Conservation (phyloP, 257 asterid species). For the Solanum tarijense region DNA sequence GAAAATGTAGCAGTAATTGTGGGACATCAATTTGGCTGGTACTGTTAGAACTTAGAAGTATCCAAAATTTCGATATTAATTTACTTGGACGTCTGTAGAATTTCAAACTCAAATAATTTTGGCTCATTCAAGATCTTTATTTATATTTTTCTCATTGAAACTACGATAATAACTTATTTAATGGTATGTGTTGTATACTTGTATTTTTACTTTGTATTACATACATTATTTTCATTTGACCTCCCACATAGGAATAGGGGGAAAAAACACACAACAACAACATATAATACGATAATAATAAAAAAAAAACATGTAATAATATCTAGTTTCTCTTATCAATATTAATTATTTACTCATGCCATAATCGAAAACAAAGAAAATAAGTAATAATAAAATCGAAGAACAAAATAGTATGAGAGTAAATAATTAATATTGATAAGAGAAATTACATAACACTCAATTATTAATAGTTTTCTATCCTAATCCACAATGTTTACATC, state of each 20-base stretch:
- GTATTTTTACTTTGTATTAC: neutral
- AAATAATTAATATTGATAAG: neutral
- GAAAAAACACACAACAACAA: neutral
- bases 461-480: neutral
- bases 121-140: neutral
- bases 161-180: no score
- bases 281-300: neutral
- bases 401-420: neutral
- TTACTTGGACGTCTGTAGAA: neutral
- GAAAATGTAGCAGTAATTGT: neutral
- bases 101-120: neutral
- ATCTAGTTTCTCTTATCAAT: neutral
- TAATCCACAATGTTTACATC: neutral
- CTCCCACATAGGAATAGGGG: neutral
- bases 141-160: neutral
- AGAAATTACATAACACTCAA: neutral
- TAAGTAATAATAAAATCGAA: neutral
- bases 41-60: neutral
- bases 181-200: neutral
- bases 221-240: neutral
- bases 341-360: neutral
- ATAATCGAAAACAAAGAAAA: neutral
- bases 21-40: neutral
- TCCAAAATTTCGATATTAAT: neutral
- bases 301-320: neutral